A percentile compares a stretch with the other conserved stretches of the same genome.
phyloP scores from a whole-genome alignment of 148 eudicot genomes.

The Rhododendron simsii region DNA sequence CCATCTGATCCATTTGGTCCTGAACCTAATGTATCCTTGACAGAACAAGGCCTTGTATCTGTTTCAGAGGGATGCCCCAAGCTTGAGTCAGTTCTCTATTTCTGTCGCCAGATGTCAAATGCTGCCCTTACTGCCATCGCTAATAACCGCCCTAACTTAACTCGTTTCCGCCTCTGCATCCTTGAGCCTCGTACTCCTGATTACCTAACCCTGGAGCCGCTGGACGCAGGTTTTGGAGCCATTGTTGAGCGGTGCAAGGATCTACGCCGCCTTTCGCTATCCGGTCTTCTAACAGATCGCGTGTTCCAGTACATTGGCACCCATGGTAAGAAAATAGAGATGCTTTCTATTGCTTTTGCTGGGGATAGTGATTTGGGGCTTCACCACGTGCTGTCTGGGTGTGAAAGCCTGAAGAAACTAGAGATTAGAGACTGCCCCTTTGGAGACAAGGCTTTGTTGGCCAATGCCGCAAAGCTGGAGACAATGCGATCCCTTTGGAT shows the following conservation, averaged over 20 bases:
- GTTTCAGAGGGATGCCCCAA: conserved; percentile 86
- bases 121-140: conserved; percentile 69
- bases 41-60: conserved; percentile 82
- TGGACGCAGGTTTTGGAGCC: conserved; percentile 85
- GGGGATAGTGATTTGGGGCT: conserved; percentile 85
- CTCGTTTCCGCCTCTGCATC: conserved; percentile 75
- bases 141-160: conserved; percentile 62
- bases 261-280: conserved; percentile 68
- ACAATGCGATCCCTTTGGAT: conserved; percentile 99
- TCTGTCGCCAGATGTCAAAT: conserved; percentile 90
- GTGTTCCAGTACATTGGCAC: conserved; percentile 76
- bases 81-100: conserved; percentile 77
- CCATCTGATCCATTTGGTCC: conserved; percentile 78
- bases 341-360: conserved; percentile 87
- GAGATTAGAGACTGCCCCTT: conserved; percentile 95
- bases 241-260: conserved; percentile 74
- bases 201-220: conserved; percentile 67
- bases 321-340: conserved; percentile 77
- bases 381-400: conserved; percentile 73
- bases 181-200: conserved; percentile 77
- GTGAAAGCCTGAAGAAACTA: conserved; percentile 70
- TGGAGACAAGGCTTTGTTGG: conserved; percentile 70
- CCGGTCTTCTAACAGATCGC: conserved; percentile 82
- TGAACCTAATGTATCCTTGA: conserved; percentile 71
- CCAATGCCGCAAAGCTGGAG: conserved; percentile 80